Evolutionary conservation across 805 yeast species (phyloP).

Genomic region (Jamesozyma hellenica): DNA sequence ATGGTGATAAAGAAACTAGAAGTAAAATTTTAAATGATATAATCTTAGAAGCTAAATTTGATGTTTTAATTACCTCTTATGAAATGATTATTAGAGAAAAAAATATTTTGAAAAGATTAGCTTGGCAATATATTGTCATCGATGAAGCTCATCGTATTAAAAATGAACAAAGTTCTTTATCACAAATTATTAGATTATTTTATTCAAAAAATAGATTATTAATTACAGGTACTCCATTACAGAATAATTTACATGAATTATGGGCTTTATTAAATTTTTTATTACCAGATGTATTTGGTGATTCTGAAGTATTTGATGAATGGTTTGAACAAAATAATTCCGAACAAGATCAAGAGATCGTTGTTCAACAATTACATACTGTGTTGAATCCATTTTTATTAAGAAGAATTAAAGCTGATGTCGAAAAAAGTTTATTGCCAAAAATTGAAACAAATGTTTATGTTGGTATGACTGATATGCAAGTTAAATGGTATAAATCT

Average conservation of each 20-base stretch:
- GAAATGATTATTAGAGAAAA: conserved; percentile 92
- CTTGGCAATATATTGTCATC: conserved; percentile 88
- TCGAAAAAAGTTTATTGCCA: conserved; percentile 81
- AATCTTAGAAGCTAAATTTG: conserved; percentile 68
- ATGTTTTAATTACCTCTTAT: conserved; percentile 81
- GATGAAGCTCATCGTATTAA: conserved; percentile 97
- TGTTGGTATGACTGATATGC: conserved; percentile 94
- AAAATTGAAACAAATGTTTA: conserved; percentile 83
- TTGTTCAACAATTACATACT: conserved; percentile 80
- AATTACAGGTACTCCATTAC: conserved; percentile 94
- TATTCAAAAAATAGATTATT: conserved; percentile 75
- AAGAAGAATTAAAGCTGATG: conserved; percentile 86
- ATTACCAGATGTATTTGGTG: conserved; percentile 91
- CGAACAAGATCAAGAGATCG: conserved; percentile 60
- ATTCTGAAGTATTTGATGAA: conserved; percentile 78
- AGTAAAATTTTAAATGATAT: conserved; percentile 45
- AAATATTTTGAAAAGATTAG: conserved; percentile 62
- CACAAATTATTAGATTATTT: conserved; percentile 85
- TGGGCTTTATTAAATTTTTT: conserved; percentile 92
- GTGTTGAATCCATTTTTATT: conserved; percentile 82
- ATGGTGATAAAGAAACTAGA: conserved; percentile 84
- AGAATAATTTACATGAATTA: conserved; percentile 86
- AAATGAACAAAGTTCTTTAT: conserved; percentile 83
- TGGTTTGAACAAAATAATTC: conserved; percentile 56
- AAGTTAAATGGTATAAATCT: conserved; percentile 80